Conservation (phyloP, 768 basidiomycete genomes). For the Austroboletus festivus region DNA sequence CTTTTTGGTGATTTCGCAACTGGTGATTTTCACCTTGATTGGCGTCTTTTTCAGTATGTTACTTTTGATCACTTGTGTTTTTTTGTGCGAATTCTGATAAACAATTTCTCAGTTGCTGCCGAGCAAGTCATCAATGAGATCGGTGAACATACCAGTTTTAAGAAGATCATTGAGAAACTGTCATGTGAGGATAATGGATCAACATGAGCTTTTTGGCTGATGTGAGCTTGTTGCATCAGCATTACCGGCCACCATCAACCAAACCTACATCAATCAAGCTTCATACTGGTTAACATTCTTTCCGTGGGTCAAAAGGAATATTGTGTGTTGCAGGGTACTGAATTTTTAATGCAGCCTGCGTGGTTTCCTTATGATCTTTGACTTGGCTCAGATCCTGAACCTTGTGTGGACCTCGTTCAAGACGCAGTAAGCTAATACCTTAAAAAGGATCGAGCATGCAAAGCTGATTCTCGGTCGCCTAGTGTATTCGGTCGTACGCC, state of each 20-base stretch:
- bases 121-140: constrained; percentile 47
- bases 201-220: not conserved
- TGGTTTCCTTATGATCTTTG: constrained; percentile 92
- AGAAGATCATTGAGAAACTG: constrained; percentile 44
- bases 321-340: constrained; percentile 1
- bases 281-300: constrained; percentile 94
- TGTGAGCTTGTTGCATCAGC: constrained; percentile 47
- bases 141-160: constrained; percentile 44
- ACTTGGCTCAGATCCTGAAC: constrained; percentile 93
- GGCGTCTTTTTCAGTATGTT: constrained; percentile 84
- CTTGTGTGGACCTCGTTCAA: constrained; percentile 82
- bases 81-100: not conserved
- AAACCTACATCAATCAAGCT: constrained; percentile 86
- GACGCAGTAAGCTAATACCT: constrained; percentile 56
- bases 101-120: constrained; percentile 23
- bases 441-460: not conserved
- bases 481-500: constrained; percentile 86
- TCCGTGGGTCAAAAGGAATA: constrained; percentile 54
- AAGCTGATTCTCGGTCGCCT: not conserved
- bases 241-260: constrained; percentile 70
- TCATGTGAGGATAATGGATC: constrained; percentile 31
- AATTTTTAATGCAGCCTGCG: constrained; percentile 55
- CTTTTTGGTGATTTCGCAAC: constrained; percentile 90
- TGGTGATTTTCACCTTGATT: constrained; percentile 91
- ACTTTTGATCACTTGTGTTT: not conserved